A percentile compares a stretch with the other conserved stretches of the same genome.
Evolutionary conservation across 306 rosid species (phyloP).

Genomic region (Crotalaria pallida): DNA sequence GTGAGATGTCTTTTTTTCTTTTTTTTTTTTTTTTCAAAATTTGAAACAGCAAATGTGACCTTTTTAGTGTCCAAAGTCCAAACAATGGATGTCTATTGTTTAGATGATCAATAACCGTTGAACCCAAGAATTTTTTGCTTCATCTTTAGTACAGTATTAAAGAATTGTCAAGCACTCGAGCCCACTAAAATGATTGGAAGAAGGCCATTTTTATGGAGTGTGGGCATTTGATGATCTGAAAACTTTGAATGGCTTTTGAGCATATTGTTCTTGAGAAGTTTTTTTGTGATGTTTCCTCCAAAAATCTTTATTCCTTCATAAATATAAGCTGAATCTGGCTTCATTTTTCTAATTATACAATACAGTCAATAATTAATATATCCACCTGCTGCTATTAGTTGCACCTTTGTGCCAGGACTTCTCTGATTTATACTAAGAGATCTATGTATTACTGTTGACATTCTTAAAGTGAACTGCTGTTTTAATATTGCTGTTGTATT

Average conservation of each 20-base stretch:
- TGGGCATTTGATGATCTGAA: background rate
- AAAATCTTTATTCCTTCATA: background rate
- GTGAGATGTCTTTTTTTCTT: background rate
- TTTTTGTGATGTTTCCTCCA: background rate
- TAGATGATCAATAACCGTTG: too few species aligned
- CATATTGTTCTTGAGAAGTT: background rate
- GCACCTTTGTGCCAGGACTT: background rate
- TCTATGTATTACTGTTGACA: background rate
- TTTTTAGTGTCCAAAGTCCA: too few species aligned
- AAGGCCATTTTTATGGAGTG: background rate
- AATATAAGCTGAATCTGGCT: background rate
- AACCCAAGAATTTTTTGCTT: background rate
- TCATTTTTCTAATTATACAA: background rate
- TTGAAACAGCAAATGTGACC: background rate
- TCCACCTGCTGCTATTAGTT: background rate
- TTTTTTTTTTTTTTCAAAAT: background rate
- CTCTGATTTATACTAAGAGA: background rate
- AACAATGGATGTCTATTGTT: too few species aligned
- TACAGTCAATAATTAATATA: background rate
- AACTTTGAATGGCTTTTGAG: background rate
- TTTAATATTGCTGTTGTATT: background rate
- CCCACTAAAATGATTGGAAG: background rate
- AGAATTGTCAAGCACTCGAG: background rate
- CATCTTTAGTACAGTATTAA: background rate
- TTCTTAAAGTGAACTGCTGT: conserved; percentile 2